phyloP scores from a whole-genome alignment of 2,329 filamentous ascomycete genomes.

The Ploettnerulaceae sp. region DNA sequence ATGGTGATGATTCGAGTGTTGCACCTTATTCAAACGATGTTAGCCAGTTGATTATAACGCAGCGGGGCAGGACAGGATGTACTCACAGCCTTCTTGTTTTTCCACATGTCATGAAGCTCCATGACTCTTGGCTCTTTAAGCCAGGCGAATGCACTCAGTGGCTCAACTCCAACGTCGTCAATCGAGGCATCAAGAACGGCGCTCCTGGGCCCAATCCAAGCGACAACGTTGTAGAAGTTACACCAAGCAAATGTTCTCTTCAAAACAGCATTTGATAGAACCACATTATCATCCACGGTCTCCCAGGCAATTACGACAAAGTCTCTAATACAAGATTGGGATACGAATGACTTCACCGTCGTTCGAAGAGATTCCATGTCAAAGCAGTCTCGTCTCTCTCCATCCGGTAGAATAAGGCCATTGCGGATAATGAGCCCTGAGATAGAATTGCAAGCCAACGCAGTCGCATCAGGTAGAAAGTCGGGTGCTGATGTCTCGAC shows the following conservation, averaged over 20 bases:
- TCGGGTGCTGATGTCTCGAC: slow-evolving; percentile 39
- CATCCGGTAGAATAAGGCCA: slow-evolving; percentile 39
- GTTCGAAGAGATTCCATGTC: slow-evolving; percentile 38
- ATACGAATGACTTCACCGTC: slow-evolving; percentile 42
- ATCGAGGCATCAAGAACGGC: slow-evolving; percentile 36
- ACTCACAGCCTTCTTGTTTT: slow-evolving; percentile 19
- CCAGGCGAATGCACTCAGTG: slow-evolving; percentile 43
- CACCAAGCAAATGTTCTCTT: slow-evolving; percentile 43
- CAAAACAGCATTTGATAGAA: slow-evolving; percentile 39
- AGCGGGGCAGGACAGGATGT: neutral
- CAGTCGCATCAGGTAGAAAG: slow-evolving; percentile 36
- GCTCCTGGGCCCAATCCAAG: slow-evolving; percentile 39
- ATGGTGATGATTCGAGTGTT: slow-evolving; percentile 2
- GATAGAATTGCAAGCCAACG: slow-evolving; percentile 35
- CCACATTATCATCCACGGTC: slow-evolving; percentile 37
- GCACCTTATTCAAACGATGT: neutral
- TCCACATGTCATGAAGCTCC: slow-evolving; percentile 40
- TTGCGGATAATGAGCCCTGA: slow-evolving; percentile 40
- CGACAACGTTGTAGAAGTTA: slow-evolving; percentile 41
- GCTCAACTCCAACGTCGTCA: slow-evolving; percentile 35
- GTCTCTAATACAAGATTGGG: slow-evolving; percentile 41
- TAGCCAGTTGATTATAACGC: neutral
- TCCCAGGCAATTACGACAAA: slow-evolving; percentile 43
- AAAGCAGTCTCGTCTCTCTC: slow-evolving; percentile 41
- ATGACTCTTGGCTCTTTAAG: slow-evolving; percentile 43